A percentile compares a stretch with the other conserved stretches of the same genome.
These are phyloP conservation scores for Boletus reticulatus DNA, from an alignment of 768 basidiomycete species.

Conservation along the genomic window DNA sequence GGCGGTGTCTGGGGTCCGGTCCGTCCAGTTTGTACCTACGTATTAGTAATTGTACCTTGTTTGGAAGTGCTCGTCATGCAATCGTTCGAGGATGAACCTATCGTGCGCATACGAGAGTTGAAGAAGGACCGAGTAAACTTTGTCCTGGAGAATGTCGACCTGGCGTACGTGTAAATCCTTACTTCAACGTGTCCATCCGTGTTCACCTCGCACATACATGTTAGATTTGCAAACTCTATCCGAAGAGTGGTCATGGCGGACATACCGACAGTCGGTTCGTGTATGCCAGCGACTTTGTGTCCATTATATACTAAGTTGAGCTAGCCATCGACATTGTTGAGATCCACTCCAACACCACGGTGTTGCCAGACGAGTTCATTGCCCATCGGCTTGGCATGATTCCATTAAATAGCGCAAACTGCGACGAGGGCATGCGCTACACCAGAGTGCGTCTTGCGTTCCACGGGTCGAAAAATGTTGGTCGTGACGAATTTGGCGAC, in stretches of 20 bases:
- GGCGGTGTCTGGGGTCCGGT: conserved; percentile 24
- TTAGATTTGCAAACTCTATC: conserved; percentile 90
- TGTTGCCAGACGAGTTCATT: conserved; percentile 95
- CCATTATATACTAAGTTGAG: neutral
- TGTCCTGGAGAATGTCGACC: conserved; percentile 92
- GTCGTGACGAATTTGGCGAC: conserved; percentile 2
- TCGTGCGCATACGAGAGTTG: conserved; percentile 80
- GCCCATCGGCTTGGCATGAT: conserved; percentile 95
- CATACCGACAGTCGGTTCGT: conserved; percentile 90
- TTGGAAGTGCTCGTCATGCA: conserved; percentile 29
- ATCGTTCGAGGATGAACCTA: conserved; percentile 51
- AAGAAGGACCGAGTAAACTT: conserved; percentile 88
- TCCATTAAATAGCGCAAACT: conserved; percentile 83
- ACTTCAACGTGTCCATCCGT: neutral
- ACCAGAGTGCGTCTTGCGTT: conserved; percentile 52
- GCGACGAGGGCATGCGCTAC: conserved; percentile 84
- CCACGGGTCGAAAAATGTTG: neutral
- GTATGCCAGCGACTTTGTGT: neutral
- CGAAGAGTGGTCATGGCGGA: conserved; percentile 95
- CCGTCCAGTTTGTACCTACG: no score
- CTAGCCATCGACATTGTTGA: conserved; percentile 97
- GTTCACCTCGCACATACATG: conserved; percentile 10
- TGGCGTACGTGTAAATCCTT: conserved; percentile 62
- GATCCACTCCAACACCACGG: conserved; percentile 86
- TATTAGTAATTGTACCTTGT: neutral